Percentiles rank a stretch among this genome's conserved stretches.
These are phyloP conservation scores for Mycena polygramma DNA, from an alignment of 768 basidiomycete species.

Conservation along the genomic window DNA sequence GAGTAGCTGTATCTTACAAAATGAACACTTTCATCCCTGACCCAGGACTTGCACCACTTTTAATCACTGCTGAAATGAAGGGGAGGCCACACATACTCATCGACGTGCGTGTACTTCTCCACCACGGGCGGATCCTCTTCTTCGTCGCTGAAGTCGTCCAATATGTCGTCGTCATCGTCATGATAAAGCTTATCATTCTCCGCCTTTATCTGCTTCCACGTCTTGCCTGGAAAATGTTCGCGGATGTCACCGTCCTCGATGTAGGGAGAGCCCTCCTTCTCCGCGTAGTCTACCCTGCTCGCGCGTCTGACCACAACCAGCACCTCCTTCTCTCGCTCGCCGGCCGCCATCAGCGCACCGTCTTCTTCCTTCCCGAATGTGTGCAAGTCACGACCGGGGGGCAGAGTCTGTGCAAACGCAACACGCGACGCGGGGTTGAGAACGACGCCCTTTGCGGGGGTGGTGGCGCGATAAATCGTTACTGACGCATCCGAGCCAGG, in stretches of 20 bases:
- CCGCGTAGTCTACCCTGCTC: constrained; percentile 4
- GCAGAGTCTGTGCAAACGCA: constrained; percentile 17
- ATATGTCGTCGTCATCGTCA: constrained; percentile 3
- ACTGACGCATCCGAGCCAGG: constrained; percentile 7
- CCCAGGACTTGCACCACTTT: too few relatives aligned
- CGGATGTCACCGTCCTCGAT: constrained; percentile 13
- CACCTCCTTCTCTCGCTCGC: constrained; percentile 23
- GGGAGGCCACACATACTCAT: constrained; percentile 25
- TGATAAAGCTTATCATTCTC: background rate
- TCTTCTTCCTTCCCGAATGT: constrained; percentile 7
- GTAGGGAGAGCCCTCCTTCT: constrained; percentile 17
- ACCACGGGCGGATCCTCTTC: constrained; percentile 8
- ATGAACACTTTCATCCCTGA: too few relatives aligned
- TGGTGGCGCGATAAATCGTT: constrained; percentile 11
- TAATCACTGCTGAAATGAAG: constrained; percentile 2
- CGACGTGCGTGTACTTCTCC: constrained; percentile 7
- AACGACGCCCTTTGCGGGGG: background rate
- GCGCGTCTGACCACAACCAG: constrained; percentile 17
- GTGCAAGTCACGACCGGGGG: background rate
- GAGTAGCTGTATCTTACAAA: too few relatives aligned
- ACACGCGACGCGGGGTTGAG: constrained; percentile 11
- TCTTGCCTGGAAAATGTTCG: background rate
- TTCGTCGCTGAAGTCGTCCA: background rate
- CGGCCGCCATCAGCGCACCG: constrained; percentile 8
- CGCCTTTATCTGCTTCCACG: constrained; percentile 19